Base-by-base conservation (phyloP, 208 protist genomes). In the Leishmania aethiopica region DNA sequence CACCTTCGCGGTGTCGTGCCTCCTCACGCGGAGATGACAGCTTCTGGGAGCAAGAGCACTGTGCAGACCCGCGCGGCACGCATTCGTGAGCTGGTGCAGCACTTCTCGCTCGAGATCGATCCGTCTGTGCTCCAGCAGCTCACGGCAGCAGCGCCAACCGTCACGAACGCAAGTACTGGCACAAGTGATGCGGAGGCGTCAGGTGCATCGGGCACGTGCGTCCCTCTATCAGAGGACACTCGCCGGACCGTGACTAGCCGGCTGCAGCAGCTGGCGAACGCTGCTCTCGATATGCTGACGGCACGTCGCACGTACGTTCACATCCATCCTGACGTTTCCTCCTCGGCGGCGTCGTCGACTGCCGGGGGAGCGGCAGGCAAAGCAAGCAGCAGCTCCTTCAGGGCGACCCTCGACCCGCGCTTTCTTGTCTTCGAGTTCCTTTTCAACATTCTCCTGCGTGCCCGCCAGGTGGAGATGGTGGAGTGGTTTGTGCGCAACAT, bases 371-470 rank as follows among this genome's bases (percentile, higher is more conserved):
- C 40, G 45, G 67, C 77, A 25, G 77, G 49, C 53, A 15, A 45
- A 28, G 53, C 71, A 3, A 47, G 37, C 22, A 75, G 42, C 28
- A 7, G 37, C 28, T 6, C 67, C 7, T 84, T 88, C 53, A 57
- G 45, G 19, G 78, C 81, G 35, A 49, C 13, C 35, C 92, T 97
- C 49, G 97, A 98, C 85, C 96, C 96, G 1, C 95, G 96, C 28
- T 98, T 98, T 79, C 87, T 98, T 40, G 62, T 98, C 35, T 98
- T 98, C 78, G 97, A 98, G 89, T 98, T 98, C 82, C 92, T 97
- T 32, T 98, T 96, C 85, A 96, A 97, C 85, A 95, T 99, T 74
- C 78, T 98, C 53, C 92, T 99, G 55, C 96, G 97, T n/a, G 82
- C 91, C 55, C 88, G 94, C 37, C 97, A 99, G 87, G 97, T 99